phyloP scores from a whole-genome alignment of 2,329 filamentous ascomycete species.

The Cladosporium velox region DNA sequence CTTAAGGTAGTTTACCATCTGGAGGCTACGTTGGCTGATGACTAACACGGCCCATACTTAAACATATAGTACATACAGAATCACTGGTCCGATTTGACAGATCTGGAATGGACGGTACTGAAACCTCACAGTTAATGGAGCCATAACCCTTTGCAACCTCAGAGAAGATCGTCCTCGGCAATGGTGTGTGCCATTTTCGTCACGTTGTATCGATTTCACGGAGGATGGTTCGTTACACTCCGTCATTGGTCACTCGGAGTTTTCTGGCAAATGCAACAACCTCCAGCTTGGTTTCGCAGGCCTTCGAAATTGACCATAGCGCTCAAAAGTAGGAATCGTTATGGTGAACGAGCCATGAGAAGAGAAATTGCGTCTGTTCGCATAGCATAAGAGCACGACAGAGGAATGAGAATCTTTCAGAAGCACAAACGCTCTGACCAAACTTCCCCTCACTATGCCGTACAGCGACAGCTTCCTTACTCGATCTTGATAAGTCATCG shows the following conservation, averaged over 20 bases:
- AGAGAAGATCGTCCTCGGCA: too few relatives aligned
- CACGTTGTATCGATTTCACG: neutral
- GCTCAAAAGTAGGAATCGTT: neutral
- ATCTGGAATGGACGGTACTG: too few relatives aligned
- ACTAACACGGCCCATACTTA: too few relatives aligned
- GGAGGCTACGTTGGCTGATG: too few relatives aligned
- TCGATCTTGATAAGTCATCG: too few relatives aligned
- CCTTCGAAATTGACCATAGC: neutral
- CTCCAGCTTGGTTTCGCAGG: neutral
- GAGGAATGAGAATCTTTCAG: too few relatives aligned
- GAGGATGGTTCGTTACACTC: neutral
- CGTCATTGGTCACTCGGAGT: neutral
- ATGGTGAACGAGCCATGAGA: neutral
- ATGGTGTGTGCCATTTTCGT: neutral
- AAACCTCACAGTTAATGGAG: too few relatives aligned
- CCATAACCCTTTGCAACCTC: too few relatives aligned
- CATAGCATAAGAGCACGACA: neutral
- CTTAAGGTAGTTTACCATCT: too few relatives aligned
- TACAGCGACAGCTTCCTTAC: neutral
- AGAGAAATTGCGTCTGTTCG: neutral
- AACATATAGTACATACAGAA: too few relatives aligned
- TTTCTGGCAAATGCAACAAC: neutral
- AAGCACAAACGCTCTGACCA: neutral
- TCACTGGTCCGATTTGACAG: too few relatives aligned
- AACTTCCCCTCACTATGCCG: neutral